Evolutionary conservation across 2,329 filamentous ascomycete genomes (phyloP), one percentile per base, ranked within the genome.

Genomic region (Scortechinia acanthostroma): DNA sequence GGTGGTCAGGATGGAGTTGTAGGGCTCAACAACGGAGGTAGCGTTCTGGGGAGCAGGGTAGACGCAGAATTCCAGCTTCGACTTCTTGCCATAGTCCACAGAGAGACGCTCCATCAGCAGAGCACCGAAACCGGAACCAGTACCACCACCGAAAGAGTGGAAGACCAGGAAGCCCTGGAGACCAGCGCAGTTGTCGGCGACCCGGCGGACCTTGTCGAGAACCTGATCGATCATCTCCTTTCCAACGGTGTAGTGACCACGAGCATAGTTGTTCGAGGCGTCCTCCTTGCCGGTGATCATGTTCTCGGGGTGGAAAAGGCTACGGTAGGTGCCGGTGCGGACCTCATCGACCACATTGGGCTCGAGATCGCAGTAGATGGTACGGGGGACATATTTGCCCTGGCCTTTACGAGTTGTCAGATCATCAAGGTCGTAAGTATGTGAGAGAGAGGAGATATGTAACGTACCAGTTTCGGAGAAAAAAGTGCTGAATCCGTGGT

Each of bases 261-360:
- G 81, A 57, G 81, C 81, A 62, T 85, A 85, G 73, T 86, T 86
- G 75, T 86, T 86, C 43, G 81, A 84, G 53, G 81, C 81, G 75
- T 86, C 81, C 69, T 86, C 81, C 73, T 85, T 85, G 63, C 81
- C 81, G 51, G 81, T 85, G 65, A 86, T 84, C 80, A 86, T 83
- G 64, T 83, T 76, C 65, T 85, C 81, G 43, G 81, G 81, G 69
- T 86, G 81, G 74, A 85, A 86, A 52, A 86, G 76, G 56, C 68
- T 72, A 57, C 80, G 77, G 72, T 85, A 86, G 57, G 78, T 67
- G 60, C 81, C 81, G 53, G 80, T 85, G 66, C 81, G 79, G 66
- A 85, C 81, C 69, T 86, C 81, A 57, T 86, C 81, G 65, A 86
- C 76, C 55, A 86, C 81, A 60, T 85, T 85, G 65, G 81, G 81